Evolutionary conservation across 257 asterid genomes (phyloP).

Genomic region (Nicotiana paniculata): DNA sequence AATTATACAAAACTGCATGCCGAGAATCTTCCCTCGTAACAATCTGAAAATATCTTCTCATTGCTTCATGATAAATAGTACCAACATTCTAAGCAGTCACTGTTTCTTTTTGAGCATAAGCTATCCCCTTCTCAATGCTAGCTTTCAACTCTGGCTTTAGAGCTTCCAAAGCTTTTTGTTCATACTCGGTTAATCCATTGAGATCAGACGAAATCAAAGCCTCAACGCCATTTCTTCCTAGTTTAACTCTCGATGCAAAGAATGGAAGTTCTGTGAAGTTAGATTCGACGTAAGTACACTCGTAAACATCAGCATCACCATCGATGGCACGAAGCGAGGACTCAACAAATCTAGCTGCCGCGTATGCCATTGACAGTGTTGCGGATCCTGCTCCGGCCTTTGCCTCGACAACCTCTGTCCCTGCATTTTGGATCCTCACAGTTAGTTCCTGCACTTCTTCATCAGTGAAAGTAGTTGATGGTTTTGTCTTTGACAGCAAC

Average conservation of each 20-base stretch:
- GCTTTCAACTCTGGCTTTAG: constrained; percentile 14
- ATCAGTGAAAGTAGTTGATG: constrained; percentile 10
- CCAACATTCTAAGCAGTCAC: neutral
- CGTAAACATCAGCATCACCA: constrained; percentile 18
- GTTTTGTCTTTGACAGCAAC: constrained; percentile 14
- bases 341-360: constrained; percentile 18
- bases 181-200: constrained; percentile 13
- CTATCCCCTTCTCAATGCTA: constrained; percentile 16
- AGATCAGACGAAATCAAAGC: constrained; percentile 15
- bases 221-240: constrained; percentile 17
- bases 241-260: constrained; percentile 21
- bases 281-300: constrained; percentile 16
- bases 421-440: constrained; percentile 18
- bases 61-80: neutral
- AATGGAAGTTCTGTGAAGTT: constrained; percentile 18
- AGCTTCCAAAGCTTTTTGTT: constrained; percentile 13
- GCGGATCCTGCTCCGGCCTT: constrained; percentile 7
- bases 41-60: neutral
- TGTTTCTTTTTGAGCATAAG: constrained; percentile 11
- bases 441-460: constrained; percentile 15
- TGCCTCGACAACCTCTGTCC: constrained; percentile 12
- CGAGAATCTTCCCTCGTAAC: neutral
- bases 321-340: constrained; percentile 19
- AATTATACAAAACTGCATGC: neutral
- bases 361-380: constrained; percentile 18